Evolutionary conservation across 1,284 basidiomycete genomes (phyloP).

Genomic region (Lentinus polychrous): DNA sequence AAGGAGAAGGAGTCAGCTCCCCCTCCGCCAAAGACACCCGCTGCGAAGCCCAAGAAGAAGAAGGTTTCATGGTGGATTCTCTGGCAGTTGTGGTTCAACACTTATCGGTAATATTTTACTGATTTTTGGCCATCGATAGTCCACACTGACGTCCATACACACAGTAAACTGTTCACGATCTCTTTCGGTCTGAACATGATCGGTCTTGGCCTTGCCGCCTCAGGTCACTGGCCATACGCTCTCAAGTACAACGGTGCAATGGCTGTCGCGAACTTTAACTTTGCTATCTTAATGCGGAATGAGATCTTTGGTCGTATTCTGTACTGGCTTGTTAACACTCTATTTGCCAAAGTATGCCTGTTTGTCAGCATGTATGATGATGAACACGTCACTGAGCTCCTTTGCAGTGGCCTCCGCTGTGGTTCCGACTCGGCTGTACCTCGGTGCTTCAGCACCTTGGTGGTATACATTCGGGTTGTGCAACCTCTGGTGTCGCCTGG

Average conservation of each 20-base stretch:
- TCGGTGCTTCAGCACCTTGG: slow-evolving; percentile 71
- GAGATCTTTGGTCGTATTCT: slow-evolving; percentile 50
- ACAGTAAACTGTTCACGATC: slow-evolving; percentile 63
- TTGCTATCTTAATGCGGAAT: slow-evolving; percentile 49
- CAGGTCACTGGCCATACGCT: slow-evolving; percentile 62
- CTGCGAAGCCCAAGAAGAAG: slow-evolving; percentile 28
- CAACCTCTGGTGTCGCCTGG: slow-evolving; percentile 60
- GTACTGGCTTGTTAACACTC: slow-evolving; percentile 43
- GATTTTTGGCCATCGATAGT: background rate
- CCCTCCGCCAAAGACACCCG: slow-evolving; percentile 22
- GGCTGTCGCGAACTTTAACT: slow-evolving; percentile 47
- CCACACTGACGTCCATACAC: background rate
- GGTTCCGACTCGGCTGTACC: slow-evolving; percentile 63
- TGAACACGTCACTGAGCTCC: background rate
- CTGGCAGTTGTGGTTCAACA: slow-evolving; percentile 64
- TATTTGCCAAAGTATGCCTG: slow-evolving; percentile 51
- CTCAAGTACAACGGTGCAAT: slow-evolving; percentile 52
- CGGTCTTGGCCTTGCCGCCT: slow-evolving; percentile 50
- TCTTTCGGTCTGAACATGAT: slow-evolving; percentile 53
- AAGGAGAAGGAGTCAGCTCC: slow-evolving; percentile 37
- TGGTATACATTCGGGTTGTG: slow-evolving; percentile 71
- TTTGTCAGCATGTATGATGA: background rate
- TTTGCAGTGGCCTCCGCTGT: slow-evolving; percentile 62
- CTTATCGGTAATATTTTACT: slow-evolving; percentile 42
- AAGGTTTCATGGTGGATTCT: slow-evolving; percentile 51